Evolutionary conservation across 1,284 basidiomycete species (phyloP).

Genomic region (Moesziomyces globuligerus): DNA sequence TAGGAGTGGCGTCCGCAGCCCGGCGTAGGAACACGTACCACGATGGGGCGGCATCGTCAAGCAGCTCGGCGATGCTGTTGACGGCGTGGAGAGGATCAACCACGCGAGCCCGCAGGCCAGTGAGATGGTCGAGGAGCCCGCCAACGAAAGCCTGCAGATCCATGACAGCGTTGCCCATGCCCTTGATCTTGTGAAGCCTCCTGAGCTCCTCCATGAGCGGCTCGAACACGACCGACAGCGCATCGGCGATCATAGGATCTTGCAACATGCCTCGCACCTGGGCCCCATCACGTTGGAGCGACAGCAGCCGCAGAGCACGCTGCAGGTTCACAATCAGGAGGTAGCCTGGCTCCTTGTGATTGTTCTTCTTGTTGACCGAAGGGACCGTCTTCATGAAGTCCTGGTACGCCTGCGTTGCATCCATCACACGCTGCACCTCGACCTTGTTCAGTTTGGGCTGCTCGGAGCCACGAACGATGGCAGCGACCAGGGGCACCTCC

Average conservation of each 20-base stretch:
- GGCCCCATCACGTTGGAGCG: slow-evolving; percentile 59
- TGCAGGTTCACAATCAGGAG: slow-evolving; percentile 58
- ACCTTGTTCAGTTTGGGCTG: slow-evolving; percentile 60
- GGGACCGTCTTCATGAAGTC: slow-evolving; percentile 57
- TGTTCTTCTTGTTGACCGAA: slow-evolving; percentile 48
- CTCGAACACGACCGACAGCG: slow-evolving; percentile 53
- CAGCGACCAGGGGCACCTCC: slow-evolving; percentile 63
- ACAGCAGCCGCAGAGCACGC: slow-evolving; percentile 56
- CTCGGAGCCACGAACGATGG: slow-evolving; percentile 63
- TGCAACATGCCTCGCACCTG: slow-evolving; percentile 62
- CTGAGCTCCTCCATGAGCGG: slow-evolving; percentile 57
- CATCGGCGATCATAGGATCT: slow-evolving; percentile 54
- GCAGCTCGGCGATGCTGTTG: slow-evolving; percentile 56
- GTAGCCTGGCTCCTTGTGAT: slow-evolving; percentile 56
- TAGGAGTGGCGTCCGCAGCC: slow-evolving; percentile 43
- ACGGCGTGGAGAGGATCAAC: slow-evolving; percentile 59
- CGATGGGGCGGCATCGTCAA: slow-evolving; percentile 54
- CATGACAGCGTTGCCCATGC: slow-evolving; percentile 45
- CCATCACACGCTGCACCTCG: slow-evolving; percentile 61
- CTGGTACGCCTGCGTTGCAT: slow-evolving; percentile 55
- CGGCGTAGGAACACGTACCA: slow-evolving; percentile 57
- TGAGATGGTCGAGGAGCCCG: slow-evolving; percentile 56
- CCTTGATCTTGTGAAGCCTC: slow-evolving; percentile 55
- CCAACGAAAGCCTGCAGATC: slow-evolving; percentile 48
- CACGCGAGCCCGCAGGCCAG: slow-evolving; percentile 57